phyloP scores from a whole-genome alignment of 345 rosid genomes.

The Pseudoturritis turrita region DNA sequence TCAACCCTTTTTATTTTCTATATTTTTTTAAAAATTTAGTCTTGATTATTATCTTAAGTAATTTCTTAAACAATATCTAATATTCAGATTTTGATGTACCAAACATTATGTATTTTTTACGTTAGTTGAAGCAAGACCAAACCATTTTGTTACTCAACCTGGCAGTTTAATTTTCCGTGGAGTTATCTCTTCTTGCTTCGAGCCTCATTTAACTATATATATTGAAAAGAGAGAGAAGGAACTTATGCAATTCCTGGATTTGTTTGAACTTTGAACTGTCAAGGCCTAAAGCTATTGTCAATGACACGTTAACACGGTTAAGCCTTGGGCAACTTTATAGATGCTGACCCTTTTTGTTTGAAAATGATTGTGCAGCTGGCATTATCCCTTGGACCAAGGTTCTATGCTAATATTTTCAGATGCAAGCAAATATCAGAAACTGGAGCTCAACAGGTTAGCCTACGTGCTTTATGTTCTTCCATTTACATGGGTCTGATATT shows the following conservation, averaged over 20 bases:
- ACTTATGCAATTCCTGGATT: conserved; percentile 85
- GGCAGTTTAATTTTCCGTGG: conserved; percentile 98
- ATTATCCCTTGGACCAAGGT: conserved; percentile 95
- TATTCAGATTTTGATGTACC: no score
- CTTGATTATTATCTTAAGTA: no score
- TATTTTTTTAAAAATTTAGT: no score
- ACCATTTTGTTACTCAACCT: no score
- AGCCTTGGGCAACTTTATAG: conserved; percentile 46
- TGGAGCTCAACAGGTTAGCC: conserved; percentile 90
- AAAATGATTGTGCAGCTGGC: conserved; percentile 70
- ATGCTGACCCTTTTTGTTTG: not conserved
- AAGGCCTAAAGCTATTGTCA: not conserved
- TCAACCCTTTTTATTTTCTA: no score
- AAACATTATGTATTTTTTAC: no score
- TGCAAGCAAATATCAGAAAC: conserved; percentile 97
- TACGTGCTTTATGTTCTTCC: not conserved
- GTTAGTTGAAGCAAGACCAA: no score
- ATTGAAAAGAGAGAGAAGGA: conserved; percentile 93
- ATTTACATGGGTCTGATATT: not conserved
- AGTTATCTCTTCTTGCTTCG: conserved; percentile 94
- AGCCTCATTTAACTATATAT: conserved; percentile 83
- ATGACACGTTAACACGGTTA: not conserved
- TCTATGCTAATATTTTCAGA: conserved; percentile 89
- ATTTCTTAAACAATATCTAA: no score
- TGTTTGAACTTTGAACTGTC: conserved; percentile 3